Evolutionary conservation across 352 stramenopile genomes (phyloP).

Genomic region (Pythium grandisporangium): DNA sequence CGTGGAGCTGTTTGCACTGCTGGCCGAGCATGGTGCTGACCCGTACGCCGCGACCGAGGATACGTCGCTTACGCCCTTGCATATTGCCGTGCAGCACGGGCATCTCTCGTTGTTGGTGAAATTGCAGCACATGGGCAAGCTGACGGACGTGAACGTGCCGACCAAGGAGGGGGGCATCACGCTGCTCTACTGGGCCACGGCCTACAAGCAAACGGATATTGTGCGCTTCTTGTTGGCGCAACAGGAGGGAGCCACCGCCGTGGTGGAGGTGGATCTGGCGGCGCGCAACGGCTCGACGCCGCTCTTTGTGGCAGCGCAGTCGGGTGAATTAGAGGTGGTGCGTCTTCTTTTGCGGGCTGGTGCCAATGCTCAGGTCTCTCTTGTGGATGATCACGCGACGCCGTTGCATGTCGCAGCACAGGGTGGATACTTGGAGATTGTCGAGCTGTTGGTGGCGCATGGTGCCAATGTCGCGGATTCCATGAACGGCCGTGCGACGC

Average conservation of each 20-base stretch:
- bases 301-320: conserved; percentile 42
- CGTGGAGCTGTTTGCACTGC: conserved; percentile 28
- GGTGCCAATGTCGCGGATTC: conserved; percentile 9
- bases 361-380: conserved; percentile 32
- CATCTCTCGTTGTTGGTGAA: conserved; percentile 15
- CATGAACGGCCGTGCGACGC: conserved; percentile 22
- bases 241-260: conserved; percentile 1
- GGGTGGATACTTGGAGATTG: conserved; percentile 9
- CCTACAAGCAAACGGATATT: conserved; percentile 17
- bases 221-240: conserved; percentile 12
- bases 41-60: conserved; percentile 11
- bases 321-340: conserved; percentile 51
- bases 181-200: conserved; percentile 17
- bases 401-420: conserved; percentile 12
- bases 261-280: conserved; percentile 6
- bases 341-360: conserved; percentile 45
- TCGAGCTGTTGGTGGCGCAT: conserved; percentile 13
- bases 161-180: conserved; percentile 13
- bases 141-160: conserved; percentile 11
- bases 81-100: conserved; percentile 14
- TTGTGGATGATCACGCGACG: conserved; percentile 10
- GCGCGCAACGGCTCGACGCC: conserved; percentile 20
- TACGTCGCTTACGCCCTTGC: conserved; percentile 14
- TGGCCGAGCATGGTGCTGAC: conserved; percentile 50
- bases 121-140: conserved; percentile 11